phyloP scores from a whole-genome alignment of 148 eudicot species.

The Arbutus unedo region DNA sequence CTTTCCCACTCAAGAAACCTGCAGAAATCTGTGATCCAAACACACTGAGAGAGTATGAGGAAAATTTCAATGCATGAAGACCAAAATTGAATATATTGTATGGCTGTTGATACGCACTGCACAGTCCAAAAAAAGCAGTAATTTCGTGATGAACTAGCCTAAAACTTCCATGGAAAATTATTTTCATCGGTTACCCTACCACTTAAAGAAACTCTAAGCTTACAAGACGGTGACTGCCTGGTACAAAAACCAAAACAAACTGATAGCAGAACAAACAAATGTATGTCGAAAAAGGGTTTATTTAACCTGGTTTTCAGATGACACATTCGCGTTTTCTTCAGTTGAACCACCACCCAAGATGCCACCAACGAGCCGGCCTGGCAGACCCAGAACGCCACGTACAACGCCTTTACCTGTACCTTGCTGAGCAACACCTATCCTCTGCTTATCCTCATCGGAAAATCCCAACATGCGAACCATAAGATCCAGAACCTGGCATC shows the following conservation, averaged over 20 bases:
- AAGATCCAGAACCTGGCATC: constrained; percentile 88
- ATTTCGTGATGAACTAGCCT: neutral
- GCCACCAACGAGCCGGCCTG: constrained; percentile 98
- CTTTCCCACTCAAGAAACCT: too few species aligned
- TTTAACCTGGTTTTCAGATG: constrained; percentile 74
- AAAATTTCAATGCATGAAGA: neutral
- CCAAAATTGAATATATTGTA: neutral
- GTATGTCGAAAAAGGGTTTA: neutral
- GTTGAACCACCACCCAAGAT: constrained; percentile 71
- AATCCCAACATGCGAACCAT: constrained; percentile 99
- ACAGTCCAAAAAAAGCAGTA: neutral
- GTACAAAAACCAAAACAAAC: neutral
- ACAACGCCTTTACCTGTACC: constrained; percentile 95
- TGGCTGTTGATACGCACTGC: neutral
- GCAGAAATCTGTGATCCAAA: too few species aligned
- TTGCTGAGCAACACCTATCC: constrained; percentile 91
- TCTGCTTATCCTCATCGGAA: constrained; percentile 93
- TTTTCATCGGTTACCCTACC: neutral
- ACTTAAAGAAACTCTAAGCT: neutral
- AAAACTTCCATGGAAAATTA: neutral
- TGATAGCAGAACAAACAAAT: neutral
- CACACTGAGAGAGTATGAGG: neutral
- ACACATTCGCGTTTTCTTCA: constrained; percentile 39
- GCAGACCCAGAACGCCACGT: constrained; percentile 90
- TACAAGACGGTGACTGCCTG: neutral